Base-by-base conservation (phyloP, 225 moss, liverwort and hornwort species). In the Thuidium tamariscinum region DNA sequence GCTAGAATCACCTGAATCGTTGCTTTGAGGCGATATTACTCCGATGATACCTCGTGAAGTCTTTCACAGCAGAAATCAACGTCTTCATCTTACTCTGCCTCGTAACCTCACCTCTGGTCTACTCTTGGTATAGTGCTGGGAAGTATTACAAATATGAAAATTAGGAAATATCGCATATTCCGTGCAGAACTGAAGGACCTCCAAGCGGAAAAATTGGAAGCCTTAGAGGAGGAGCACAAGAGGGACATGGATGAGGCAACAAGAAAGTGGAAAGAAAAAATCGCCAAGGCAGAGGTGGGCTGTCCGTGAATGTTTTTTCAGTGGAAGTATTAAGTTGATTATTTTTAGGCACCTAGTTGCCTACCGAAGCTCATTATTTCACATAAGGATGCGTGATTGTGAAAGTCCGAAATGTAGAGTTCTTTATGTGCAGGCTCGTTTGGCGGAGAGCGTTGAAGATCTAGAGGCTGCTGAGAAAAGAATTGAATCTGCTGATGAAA, bases 391-490 rank as follows among this genome's bases (percentile, higher is more conserved):
- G 67, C 49, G 49, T 83, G 36, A 80, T 80, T 81, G 44, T 57
- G 81, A 67, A 71, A 86, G 44, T 48, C 34, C 42, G 27, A 80
- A 85, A 70, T 67, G 18, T 73, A 8, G 80, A 87, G 59, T 77
- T 84, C 42, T 76, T 51, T 63, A 49, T 84, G 89, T 92, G 90
- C 90, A 93, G 92, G 86, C 88, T 81, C 93, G 91, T 55, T 75
- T 91, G 83, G 81, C 87, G 68, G 93, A 93, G 68, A 91, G 88
- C 87, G 84, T 83, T 89, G 87, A 89, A 86, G 90, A 93, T 57
- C 69, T 90, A 36, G 89, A 86, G 71, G 86, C 79, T 86, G 86
- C 92, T 83, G 90, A 93, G 79, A 86, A 85, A 84, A 92, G 86
- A 48, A 57, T 77, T 34, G 92, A 89, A 68, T 61, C 74, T 86